A percentile compares a stretch with the other conserved stretches of the same genome.
Conservation (phyloP, 345 rosid genomes). For the Corchorus capsularis region DNA sequence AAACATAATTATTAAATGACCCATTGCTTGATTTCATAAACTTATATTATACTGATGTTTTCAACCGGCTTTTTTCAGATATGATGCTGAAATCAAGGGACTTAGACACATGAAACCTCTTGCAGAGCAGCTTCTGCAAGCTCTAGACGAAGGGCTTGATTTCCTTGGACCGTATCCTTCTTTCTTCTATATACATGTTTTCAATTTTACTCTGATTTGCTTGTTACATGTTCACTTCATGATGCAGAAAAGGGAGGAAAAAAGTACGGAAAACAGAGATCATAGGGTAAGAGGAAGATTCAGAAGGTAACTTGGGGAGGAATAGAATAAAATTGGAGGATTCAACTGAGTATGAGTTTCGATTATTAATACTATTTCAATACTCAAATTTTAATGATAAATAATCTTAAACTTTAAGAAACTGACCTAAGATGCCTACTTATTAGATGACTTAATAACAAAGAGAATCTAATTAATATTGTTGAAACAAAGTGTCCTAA, state of each 20-base stretch:
- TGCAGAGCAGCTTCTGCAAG: conserved; percentile 47
- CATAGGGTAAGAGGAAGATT: background rate
- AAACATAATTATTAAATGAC: conserved; percentile 7
- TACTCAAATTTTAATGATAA: conserved; percentile 1
- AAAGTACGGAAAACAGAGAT: background rate
- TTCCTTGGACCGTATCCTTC: conserved; percentile 95
- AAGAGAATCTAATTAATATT: background rate
- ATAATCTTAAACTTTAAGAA: background rate
- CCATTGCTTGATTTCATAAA: background rate
- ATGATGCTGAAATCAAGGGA: conserved; percentile 53
- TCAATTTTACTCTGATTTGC: background rate
- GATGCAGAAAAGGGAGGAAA: background rate
- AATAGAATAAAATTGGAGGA: background rate
- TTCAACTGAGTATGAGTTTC: background rate
- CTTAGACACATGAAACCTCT: conserved; percentile 69
- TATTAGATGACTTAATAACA: background rate
- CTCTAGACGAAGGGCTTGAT: conserved; percentile 58
- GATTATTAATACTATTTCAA: background rate
- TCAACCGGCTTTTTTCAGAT: conserved; percentile 44
- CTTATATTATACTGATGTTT: conserved; percentile 7
- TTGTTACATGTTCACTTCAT: conserved; percentile 3
- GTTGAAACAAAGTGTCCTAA: background rate
- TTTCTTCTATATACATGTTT: background rate
- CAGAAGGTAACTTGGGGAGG: background rate
- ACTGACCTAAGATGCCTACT: background rate